Percentiles rank a stretch among this genome's conserved stretches.
phyloP scores from a whole-genome alignment of 805 yeast species.

The Lachancea kluyveri region DNA sequence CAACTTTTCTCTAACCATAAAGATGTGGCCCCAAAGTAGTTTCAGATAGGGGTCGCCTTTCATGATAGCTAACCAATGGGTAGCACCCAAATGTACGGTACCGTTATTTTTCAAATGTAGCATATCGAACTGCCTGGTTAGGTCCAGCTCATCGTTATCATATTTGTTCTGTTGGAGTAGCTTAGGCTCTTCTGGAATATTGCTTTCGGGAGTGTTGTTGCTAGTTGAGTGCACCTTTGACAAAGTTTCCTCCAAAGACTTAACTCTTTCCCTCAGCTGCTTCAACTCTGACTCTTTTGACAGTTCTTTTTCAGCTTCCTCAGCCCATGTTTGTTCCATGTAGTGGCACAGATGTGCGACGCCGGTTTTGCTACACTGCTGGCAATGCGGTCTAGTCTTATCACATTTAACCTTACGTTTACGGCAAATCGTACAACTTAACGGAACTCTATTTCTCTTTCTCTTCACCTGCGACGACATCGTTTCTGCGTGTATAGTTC shows the following conservation, averaged over 20 bases:
- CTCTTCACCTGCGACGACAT: conserved; percentile 23
- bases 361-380: conserved; percentile 51
- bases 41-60: conserved; percentile 53
- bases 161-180: conserved; percentile 14
- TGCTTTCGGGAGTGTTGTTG: conserved; percentile 17
- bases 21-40: conserved; percentile 46
- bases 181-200: conserved; percentile 3
- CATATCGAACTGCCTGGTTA: conserved; percentile 40
- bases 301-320: conserved; percentile 41
- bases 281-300: conserved; percentile 41
- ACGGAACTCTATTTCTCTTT: conserved; percentile 43
- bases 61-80: conserved; percentile 55
- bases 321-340: conserved; percentile 57
- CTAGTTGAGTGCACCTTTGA: conserved; percentile 22
- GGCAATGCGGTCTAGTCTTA: conserved; percentile 48
- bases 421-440: conserved; percentile 43
- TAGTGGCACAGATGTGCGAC: conserved; percentile 53
- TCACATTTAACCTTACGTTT: conserved; percentile 46
- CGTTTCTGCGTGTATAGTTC: no score
- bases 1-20: conserved; percentile 35
- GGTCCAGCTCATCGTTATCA: conserved; percentile 31
- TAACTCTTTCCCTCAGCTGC: conserved; percentile 52
- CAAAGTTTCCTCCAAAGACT: conserved; percentile 44
- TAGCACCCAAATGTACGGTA: conserved; percentile 42
- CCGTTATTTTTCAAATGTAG: conserved; percentile 38